Base-by-base conservation (phyloP, 1,139 yeast genomes). In the Protomyces gravidus region DNA sequence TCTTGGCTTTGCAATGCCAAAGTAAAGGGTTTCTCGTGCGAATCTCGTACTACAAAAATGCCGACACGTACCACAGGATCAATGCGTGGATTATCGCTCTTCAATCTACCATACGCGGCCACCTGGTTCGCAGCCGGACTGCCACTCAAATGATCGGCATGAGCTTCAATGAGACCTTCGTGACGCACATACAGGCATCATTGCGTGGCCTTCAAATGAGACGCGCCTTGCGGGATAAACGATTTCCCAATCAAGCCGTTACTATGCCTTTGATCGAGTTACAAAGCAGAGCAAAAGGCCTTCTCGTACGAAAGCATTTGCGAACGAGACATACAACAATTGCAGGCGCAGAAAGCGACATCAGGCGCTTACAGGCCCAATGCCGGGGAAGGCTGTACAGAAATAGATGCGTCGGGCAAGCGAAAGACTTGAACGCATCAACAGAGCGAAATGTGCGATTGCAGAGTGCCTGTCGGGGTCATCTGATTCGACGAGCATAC, bases 31-130 rank as follows among this genome's bases (percentile, higher is more conserved):
- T 50, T 21, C 58, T 71, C 3, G 61, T 66, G 0, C 65, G 78
- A 36, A 62, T 63, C 36, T 61, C 62, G 19, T 60, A 49, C 52
- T 47, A 59, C n/a, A 39, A 42, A 13, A 25, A 63, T 23, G 40
- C 64, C 13, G 62, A 61, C 6, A 59, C 49, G 5, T 30, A 63
- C 13, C 36, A 52, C 27, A 48, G 45, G 52, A 47, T 49, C 46
- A 46, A 42, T 23, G 45, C 52, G 11, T 67, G 60, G 26, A 62
- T 62, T n/a, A 62, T 59, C 13, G 65, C 55, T 39, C 68, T 82
- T 1, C 88, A 83, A 67, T 73, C 81, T 42, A 47, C 27, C 5
- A 32, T 39, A 23, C 58, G 50, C 5, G 58, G 58, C 6, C 46
- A 46, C 19, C 50, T 46, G 3, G 27, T 25, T 7, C 47, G 55